Conservation (phyloP, 2,329 filamentous ascomycete genomes). For the Fusarium fujikuroi region DNA sequence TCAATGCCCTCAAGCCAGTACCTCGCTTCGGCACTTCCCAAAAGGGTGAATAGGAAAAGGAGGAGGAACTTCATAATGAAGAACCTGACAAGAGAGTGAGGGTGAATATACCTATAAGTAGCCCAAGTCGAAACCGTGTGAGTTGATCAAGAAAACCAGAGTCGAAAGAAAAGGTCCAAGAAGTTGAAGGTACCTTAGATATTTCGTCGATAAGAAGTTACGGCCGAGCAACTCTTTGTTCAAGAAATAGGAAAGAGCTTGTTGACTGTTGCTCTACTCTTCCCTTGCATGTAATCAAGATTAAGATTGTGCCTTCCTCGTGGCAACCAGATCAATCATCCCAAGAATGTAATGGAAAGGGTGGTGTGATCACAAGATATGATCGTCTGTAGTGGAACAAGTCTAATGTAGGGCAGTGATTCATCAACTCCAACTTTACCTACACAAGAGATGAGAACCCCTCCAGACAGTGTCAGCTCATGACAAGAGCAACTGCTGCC, state of each 20-base stretch:
- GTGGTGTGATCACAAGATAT: background rate
- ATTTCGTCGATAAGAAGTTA: background rate
- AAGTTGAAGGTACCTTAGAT: background rate
- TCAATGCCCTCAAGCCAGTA: conserved; percentile 47
- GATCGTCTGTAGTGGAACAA: conserved; percentile 21
- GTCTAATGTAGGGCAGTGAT: conserved; percentile 11
- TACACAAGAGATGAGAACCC: background rate
- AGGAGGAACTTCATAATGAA: conserved; percentile 32
- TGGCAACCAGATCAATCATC: background rate
- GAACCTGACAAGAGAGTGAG: background rate
- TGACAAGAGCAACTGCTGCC: background rate
- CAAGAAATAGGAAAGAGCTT: conserved; percentile 6
- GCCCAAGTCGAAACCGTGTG: background rate
- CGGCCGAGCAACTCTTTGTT: background rate
- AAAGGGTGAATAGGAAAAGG: conserved; percentile 22
- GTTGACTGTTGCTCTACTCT: background rate
- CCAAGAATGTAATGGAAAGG: background rate
- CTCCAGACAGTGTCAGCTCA: background rate
- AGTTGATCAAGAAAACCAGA: background rate
- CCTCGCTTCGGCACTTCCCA: conserved; percentile 13
- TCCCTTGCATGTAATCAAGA: background rate
- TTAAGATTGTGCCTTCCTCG: conserved; percentile 4
- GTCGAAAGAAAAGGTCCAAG: background rate
- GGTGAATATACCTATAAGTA: background rate
- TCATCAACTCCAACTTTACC: conserved; percentile 1